These are phyloP conservation scores for Vinca minor DNA, from an alignment of 257 asterid genomes.

Conservation along the genomic window DNA sequence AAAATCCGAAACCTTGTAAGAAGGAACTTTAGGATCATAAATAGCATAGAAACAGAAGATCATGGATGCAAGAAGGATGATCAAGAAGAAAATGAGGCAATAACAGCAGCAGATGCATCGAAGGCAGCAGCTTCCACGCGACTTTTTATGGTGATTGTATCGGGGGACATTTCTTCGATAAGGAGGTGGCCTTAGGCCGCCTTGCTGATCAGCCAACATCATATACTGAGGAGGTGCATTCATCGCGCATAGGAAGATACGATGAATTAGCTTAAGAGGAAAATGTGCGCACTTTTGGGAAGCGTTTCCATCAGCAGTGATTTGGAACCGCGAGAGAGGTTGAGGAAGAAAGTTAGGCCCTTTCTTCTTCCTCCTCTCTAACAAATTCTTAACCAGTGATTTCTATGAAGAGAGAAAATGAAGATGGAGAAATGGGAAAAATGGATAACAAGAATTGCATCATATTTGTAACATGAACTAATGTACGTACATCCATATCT, in stretches of 20 bases:
- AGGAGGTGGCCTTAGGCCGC: background rate
- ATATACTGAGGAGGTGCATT: background rate
- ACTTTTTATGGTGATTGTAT: slow-evolving; percentile 17
- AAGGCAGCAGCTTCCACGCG: slow-evolving; percentile 10
- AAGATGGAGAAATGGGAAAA: too few species aligned
- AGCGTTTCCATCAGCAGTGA: too few species aligned
- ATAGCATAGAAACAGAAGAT: slow-evolving; percentile 15
- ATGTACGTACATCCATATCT: slow-evolving; percentile 1
- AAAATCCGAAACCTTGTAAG: too few species aligned
- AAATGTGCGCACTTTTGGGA: too few species aligned
- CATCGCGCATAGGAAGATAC: too few species aligned
- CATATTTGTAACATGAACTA: background rate
- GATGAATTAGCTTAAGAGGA: too few species aligned
- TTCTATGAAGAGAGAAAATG: background rate
- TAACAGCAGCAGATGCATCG: slow-evolving; percentile 45
- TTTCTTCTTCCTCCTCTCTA: too few species aligned
- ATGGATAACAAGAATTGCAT: background rate
- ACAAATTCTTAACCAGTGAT: background rate
- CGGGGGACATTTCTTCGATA: slow-evolving; percentile 30
- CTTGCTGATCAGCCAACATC: background rate
- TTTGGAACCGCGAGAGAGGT: too few species aligned
- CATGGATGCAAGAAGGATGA: slow-evolving; percentile 9
- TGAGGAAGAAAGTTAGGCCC: slow-evolving; percentile 3
- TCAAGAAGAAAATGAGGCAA: slow-evolving; percentile 31
- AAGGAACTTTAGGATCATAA: slow-evolving; percentile 35